phyloP scores from a whole-genome alignment of 2,329 filamentous ascomycete species.

The Claviceps monticola region DNA sequence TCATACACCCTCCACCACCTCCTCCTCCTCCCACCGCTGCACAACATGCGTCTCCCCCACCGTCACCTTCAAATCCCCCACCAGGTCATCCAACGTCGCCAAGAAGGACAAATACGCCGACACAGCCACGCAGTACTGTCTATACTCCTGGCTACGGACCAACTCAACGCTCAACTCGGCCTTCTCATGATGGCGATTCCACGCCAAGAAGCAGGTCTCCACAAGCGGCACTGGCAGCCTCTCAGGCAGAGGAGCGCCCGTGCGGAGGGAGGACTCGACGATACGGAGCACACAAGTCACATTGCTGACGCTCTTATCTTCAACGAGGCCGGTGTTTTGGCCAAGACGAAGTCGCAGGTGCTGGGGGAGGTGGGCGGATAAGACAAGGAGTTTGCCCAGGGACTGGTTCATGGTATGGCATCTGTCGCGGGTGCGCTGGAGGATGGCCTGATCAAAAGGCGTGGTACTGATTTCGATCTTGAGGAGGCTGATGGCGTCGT shows the following conservation, averaged over 20 bases:
- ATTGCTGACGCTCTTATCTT: slow-evolving; percentile 31
- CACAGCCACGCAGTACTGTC: slow-evolving; percentile 31
- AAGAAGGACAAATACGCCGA: slow-evolving; percentile 30
- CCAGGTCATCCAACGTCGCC: slow-evolving; percentile 27
- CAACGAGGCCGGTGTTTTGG: slow-evolving; percentile 23
- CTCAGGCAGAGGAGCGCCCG: slow-evolving; percentile 32
- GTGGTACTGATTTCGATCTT: slow-evolving; percentile 18
- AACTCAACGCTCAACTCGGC: slow-evolving; percentile 18
- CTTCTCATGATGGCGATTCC: slow-evolving; percentile 9
- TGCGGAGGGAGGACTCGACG: slow-evolving; percentile 31
- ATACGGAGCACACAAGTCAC: slow-evolving; percentile 35
- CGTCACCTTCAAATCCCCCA: slow-evolving; percentile 27
- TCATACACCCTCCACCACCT: too few relatives aligned
- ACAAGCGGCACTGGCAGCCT: slow-evolving; percentile 32
- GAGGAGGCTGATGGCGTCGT: slow-evolving; percentile 14
- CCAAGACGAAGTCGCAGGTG: slow-evolving; percentile 26
- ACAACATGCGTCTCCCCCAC: slow-evolving; percentile 28
- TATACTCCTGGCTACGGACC: slow-evolving; percentile 27
- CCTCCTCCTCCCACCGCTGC: slow-evolving; percentile 12
- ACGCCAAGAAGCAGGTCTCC: slow-evolving; percentile 19
- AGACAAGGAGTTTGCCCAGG: slow-evolving; percentile 16
- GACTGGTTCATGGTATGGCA: slow-evolving; percentile 21
- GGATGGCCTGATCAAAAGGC: slow-evolving; percentile 18
- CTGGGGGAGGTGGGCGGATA: slow-evolving; percentile 23
- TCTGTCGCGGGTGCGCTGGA: slow-evolving; percentile 16